Base-by-base conservation (phyloP, 2,329 filamentous ascomycete genomes). In the Botrytis aclada region DNA sequence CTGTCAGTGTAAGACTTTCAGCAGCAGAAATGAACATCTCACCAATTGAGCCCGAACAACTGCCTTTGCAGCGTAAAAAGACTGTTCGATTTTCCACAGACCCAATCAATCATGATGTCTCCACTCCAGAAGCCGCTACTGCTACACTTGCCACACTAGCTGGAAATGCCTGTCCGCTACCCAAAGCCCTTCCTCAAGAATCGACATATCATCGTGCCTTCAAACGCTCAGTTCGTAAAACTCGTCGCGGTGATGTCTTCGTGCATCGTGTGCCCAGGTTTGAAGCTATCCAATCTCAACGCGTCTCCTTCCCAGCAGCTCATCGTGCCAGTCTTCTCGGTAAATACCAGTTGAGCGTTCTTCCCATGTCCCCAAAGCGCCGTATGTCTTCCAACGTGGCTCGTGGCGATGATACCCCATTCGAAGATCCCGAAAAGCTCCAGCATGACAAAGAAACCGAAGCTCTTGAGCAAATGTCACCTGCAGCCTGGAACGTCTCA, bases 201-300 rank as follows among this genome's bases (percentile, higher is more conserved):
- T 91, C 92, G 5, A 92, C 95, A 8, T 98, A 97, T 82, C 95
- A 94, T 83, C 91, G 93, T 74, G 94, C 94, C 16, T 98, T 97
- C 81, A 90, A 94, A 77, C 90, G 92, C 79, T 88, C 93, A 77
- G 84, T 90, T 63, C 87, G 92, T 73, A 88, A 88, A 45, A 89
- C 89, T 22, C 89, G 88, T 72, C 85, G 86, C 70, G 84, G 86
- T 29, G 96, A 98, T 81, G 90, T 91, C 16, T 97, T 97, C 80
- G 88, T 97, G 71, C 93, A 97, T 81, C 92, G 93, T 60, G 89
- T 93, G 72, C 88, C 93, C 37, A 92, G 96, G 66, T 97, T 95
- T 74, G 95, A 98, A 81, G 93, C 94, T 37, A 86, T 98, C 65
- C 95, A 98, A 81, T 89, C 94, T 41, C 89, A 92, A 79, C 92